Percentiles rank a stretch among this genome's conserved stretches.
phyloP scores from a whole-genome alignment of 2,329 filamentous ascomycete species.

The Phoma sp. region DNA sequence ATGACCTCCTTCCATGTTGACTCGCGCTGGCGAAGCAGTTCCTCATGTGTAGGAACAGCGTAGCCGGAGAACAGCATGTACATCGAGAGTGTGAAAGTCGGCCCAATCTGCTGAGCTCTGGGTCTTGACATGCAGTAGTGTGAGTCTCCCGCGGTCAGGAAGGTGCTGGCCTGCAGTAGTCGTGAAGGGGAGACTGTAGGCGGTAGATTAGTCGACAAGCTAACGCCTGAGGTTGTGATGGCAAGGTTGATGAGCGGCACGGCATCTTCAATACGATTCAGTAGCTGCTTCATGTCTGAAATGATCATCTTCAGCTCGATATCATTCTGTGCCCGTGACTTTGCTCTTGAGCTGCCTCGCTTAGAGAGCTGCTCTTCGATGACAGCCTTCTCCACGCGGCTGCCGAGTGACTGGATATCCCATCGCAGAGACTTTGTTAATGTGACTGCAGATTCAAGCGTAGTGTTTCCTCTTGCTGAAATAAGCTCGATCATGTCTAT shows the following conservation, averaged over 20 bases:
- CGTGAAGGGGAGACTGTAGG: slow-evolving; percentile 87
- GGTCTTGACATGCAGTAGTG: slow-evolving; percentile 73
- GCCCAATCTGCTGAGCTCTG: slow-evolving; percentile 79
- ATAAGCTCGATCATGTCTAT: slow-evolving; percentile 94
- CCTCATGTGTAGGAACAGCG: slow-evolving; percentile 61
- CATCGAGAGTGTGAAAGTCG: slow-evolving; percentile 81
- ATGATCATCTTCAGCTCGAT: slow-evolving; percentile 73
- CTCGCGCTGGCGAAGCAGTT: slow-evolving; percentile 66
- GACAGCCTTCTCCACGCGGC: slow-evolving; percentile 73
- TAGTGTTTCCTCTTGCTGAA: slow-evolving; percentile 76
- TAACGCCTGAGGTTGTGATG: slow-evolving; percentile 91
- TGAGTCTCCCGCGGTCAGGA: slow-evolving; percentile 84
- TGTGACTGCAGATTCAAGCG: slow-evolving; percentile 81
- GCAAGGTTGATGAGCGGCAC: slow-evolving; percentile 92
- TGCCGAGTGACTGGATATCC: slow-evolving; percentile 81
- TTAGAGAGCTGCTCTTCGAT: slow-evolving; percentile 63
- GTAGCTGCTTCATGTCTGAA: slow-evolving; percentile 73
- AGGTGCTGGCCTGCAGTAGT: slow-evolving; percentile 88
- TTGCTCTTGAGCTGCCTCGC: slow-evolving; percentile 52
- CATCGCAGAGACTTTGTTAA: slow-evolving; percentile 82
- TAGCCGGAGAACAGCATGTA: slow-evolving; percentile 96
- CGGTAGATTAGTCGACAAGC: slow-evolving; percentile 78
- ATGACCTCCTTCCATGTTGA: slow-evolving; percentile 95
- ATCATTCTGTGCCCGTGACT: slow-evolving; percentile 63
- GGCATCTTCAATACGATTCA: slow-evolving; percentile 84